phyloP scores from a whole-genome alignment of 495 filamentous ascomycete genomes.

The Xylaria longipes region DNA sequence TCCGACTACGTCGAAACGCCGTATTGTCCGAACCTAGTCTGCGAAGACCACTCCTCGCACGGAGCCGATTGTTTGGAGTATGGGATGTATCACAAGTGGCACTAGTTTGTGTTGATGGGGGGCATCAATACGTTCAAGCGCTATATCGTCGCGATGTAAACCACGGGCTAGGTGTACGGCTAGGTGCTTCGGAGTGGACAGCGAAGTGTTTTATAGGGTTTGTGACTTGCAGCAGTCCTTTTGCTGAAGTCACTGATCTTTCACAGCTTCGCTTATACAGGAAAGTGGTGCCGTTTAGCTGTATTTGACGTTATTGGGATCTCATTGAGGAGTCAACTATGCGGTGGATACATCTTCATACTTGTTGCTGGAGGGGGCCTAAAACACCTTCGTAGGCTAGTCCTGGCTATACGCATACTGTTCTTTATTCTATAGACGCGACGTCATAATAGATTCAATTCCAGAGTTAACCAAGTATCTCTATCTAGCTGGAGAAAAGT shows the following conservation, averaged over 20 bases:
- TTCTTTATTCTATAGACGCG: neutral
- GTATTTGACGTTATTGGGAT: neutral
- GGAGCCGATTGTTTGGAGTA: slow-evolving; percentile 30
- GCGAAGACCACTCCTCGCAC: slow-evolving; percentile 20
- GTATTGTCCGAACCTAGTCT: slow-evolving; percentile 29
- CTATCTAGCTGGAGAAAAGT: neutral
- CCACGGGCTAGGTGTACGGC: neutral
- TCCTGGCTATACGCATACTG: neutral
- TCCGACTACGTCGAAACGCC: slow-evolving; percentile 27
- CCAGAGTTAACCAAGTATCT: neutral
- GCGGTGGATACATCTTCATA: neutral
- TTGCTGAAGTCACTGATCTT: neutral
- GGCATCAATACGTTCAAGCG: neutral
- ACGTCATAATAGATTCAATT: too few relatives aligned
- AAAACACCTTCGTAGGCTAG: neutral
- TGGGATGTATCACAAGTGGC: slow-evolving; percentile 29
- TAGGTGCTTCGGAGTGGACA: neutral
- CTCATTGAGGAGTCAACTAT: neutral
- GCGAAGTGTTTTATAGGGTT: neutral
- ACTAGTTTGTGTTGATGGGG: slow-evolving; percentile 1
- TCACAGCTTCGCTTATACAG: neutral
- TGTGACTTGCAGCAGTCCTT: neutral
- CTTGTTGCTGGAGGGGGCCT: neutral
- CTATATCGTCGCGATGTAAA: neutral
- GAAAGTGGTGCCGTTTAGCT: neutral